Evolutionary conservation across 257 asterid genomes (phyloP).

Genomic region (Buddleja alternifolia): DNA sequence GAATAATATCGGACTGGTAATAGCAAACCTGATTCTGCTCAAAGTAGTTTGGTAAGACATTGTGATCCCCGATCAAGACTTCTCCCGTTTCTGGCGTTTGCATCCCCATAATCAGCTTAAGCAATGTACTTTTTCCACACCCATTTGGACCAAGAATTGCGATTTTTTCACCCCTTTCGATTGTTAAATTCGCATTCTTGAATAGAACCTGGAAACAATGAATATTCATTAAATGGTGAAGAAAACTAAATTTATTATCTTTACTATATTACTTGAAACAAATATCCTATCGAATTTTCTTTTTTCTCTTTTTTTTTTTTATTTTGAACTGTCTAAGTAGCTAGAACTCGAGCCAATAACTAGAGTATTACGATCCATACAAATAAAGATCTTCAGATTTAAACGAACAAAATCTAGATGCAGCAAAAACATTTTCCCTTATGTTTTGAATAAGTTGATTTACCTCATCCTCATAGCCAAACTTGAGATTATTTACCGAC

Average conservation of each 20-base stretch:
- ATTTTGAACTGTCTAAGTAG: neutral
- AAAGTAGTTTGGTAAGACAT: constrained; percentile 89
- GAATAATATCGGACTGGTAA: neutral
- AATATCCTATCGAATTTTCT: too few relatives aligned
- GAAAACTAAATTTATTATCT: neutral
- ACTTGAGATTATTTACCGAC: constrained; percentile 67
- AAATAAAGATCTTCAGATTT: too few relatives aligned
- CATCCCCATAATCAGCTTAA: constrained; percentile 90
- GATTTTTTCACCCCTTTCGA: constrained; percentile 91
- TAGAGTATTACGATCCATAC: neutral
- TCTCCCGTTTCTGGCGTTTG: constrained; percentile 73
- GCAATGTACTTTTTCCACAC: constrained; percentile 95
- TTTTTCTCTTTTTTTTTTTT: too few relatives aligned
- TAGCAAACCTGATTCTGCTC: constrained; percentile 94
- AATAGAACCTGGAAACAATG: constrained; percentile 64
- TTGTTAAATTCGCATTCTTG: constrained; percentile 78
- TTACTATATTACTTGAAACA: too few relatives aligned
- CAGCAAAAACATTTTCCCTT: neutral
- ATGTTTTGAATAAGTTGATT: constrained; percentile 18
- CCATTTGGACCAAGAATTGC: constrained; percentile 99
- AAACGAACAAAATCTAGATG: neutral
- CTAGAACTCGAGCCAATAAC: neutral
- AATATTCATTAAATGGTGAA: constrained; percentile 1
- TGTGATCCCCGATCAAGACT: constrained; percentile 85
- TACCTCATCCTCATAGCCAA: constrained; percentile 85